Base-by-base conservation (phyloP, 2,329 filamentous ascomycete genomes). In the Diaporthe destruens region DNA sequence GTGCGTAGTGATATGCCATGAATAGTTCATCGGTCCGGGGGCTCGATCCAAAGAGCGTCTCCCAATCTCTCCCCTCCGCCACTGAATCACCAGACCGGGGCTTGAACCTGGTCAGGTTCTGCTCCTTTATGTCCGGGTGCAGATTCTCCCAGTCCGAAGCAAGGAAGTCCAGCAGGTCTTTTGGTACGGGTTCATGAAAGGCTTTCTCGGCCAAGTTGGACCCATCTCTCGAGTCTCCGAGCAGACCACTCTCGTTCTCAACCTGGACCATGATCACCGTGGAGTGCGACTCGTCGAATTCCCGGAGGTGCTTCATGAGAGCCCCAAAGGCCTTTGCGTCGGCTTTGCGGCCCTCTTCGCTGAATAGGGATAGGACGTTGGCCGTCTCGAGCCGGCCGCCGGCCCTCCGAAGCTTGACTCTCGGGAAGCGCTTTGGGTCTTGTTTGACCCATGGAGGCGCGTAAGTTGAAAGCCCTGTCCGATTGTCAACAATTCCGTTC, bases 201-300 rank as follows among this genome's bases (percentile, higher is more conserved):
- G n/a, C 4, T 34, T 66, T 51, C 9, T 66, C 32, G 4, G 61
- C 86, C 7, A 77, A 76, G 1, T 76, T 75, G 3, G 82, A 85
- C 3, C 84, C 79, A 75, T 88, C 87, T 29, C 86, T 81, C 9
- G 84, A 88, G 75, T 89, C 87, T 0, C 87, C 86, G 0, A 89
- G 79, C 0, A 89, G 73, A 0, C 87, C 87, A 0, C 82, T 82
- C 78, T 89, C 87, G 54, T 89, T 89, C 77, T 89, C 85, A n/a
- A 89, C 87, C 74, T 89, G 87, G 0, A 88, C 83, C 87, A 89
- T 89, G 2, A 89, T 74, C 0, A 89, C 86, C 0, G 86, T 89
- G 3, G 80, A 82, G 55, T 88, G 80, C 14, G 81, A 77, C 1
- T 78, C 78, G 57, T 89, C 86, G 6, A 88, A 76, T 3, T 85